Evolutionary conservation across 768 basidiomycete genomes (phyloP), one percentile per base, ranked within the genome.

Genomic region (Heimioporus sp.): DNA sequence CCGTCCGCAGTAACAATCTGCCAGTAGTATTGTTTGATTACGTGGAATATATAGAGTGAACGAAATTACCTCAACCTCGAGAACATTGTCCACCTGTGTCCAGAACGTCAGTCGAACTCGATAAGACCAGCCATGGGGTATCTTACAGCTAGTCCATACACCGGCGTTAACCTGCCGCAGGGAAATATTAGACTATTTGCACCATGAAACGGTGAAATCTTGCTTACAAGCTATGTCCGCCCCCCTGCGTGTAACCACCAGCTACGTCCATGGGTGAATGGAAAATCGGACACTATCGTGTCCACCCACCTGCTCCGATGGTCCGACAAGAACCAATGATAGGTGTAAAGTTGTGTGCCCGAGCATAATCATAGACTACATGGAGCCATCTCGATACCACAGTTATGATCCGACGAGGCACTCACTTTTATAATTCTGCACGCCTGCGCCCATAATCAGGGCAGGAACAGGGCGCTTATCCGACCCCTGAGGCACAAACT

Each of bases 211-310:
- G 6, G 34, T 4, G 12, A 6, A 32, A 15, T n/a, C n/a, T 36
- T 24, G 60, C 63, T 52, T 43, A 64, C 41, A 66, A 57, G 43
- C 76, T 70, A 46, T 79, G 76, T 6, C 80, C 80, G 8, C 76
- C 80, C 24, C 80, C 80, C 49, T 72, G 69, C 4, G 77, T 45
- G 70, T 72, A 82, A 15, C 81, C 80, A 28, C 77, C 80, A 12
- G 74, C 77, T 65, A 10, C 9, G 11, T 20, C 31, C 13, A 10
- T n/a, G 36, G 31, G 42, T 52, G 44, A 52, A 10, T 34, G 13
- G 34, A 34, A 34, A 34, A 15, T 34, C 34, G 16, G 8, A 28
- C n/a, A n/a, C 24, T 36, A 2, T 32, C n/a, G n/a, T n/a, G n/a
- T n/a, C n/a, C n/a, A 43, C 55, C 38, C 13, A 48, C 60, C 52